phyloP scores from a whole-genome alignment of 495 filamentous ascomycete genomes.

The Aspergillus saccharolyticus region DNA sequence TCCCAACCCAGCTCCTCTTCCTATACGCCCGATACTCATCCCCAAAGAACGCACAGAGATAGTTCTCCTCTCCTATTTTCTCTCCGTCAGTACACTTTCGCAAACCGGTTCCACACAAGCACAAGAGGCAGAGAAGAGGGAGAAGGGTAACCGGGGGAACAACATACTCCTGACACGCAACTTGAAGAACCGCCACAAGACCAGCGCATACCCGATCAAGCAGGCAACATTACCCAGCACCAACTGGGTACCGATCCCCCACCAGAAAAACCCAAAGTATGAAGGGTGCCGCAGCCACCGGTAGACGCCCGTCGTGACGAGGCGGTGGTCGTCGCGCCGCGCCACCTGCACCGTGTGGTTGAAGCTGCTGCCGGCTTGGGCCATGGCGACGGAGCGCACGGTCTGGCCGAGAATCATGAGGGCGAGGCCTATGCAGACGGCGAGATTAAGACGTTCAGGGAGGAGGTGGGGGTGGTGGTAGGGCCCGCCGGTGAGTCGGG shows the following conservation, averaged over 20 bases:
- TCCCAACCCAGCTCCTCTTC: constrained; percentile 60
- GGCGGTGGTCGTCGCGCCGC: constrained; percentile 60
- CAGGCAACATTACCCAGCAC: constrained; percentile 81
- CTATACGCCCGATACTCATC: constrained; percentile 74
- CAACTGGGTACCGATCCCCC: constrained; percentile 90
- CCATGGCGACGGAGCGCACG: constrained; percentile 74
- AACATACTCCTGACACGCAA: constrained; percentile 61
- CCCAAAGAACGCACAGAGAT: constrained; percentile 76
- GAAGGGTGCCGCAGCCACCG: constrained; percentile 69
- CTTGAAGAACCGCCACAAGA: constrained; percentile 82
- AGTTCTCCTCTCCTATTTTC: constrained; percentile 74
- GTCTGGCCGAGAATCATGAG: constrained; percentile 69
- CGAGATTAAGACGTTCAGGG: no score
- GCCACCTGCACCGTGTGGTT: constrained; percentile 76
- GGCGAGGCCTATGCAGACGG: constrained; percentile 50
- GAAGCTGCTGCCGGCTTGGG: constrained; percentile 84
- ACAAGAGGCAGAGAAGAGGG: no score
- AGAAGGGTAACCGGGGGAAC: neutral
- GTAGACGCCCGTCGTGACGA: constrained; percentile 74
- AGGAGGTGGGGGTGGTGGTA: no score
- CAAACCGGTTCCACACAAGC: no score
- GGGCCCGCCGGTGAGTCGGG: no score
- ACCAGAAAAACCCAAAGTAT: constrained; percentile 98
- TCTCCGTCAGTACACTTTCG: no score
- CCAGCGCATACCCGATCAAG: constrained; percentile 63